phyloP scores from a whole-genome alignment of 192 early-diverging fungal genomes.

The Chytriomyces sp. region DNA sequence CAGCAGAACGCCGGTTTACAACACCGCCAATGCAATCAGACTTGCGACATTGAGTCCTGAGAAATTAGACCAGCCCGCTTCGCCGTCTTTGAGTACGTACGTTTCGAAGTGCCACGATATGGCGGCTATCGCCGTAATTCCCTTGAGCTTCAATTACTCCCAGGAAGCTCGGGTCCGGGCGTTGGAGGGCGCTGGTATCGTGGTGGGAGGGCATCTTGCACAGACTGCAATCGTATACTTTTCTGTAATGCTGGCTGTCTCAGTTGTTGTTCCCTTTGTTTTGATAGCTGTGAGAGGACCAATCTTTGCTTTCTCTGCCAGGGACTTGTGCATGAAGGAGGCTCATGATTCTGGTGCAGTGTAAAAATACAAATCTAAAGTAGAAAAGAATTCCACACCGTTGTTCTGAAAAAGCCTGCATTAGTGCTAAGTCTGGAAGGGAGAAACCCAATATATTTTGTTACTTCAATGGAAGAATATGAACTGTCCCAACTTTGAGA shows the following conservation, averaged over 20 bases:
- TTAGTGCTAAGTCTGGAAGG: too few species aligned
- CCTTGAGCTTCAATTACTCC: background rate
- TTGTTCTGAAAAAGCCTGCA: too few species aligned
- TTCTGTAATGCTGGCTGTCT: background rate
- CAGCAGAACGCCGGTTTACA: background rate
- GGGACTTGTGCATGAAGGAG: background rate
- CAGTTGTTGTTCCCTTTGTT: background rate
- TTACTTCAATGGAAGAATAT: background rate
- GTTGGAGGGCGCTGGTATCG: background rate
- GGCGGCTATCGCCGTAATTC: background rate
- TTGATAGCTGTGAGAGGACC: background rate
- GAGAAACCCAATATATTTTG: background rate
- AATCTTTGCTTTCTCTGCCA: background rate
- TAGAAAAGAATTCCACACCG: too few species aligned
- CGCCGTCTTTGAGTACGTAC: background rate
- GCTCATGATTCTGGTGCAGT: background rate
- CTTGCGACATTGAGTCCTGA: background rate
- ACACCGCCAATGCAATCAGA: background rate
- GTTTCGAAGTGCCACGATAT: background rate
- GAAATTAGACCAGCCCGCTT: background rate
- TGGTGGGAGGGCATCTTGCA: background rate
- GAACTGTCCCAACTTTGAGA: background rate
- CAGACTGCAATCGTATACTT: background rate
- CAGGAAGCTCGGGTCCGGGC: background rate
- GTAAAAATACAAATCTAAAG: background rate